A percentile compares a stretch with the other conserved stretches of the same genome.
Evolutionary conservation across 2,329 filamentous ascomycete genomes (phyloP).

Genomic region (Volutella citrinella): DNA sequence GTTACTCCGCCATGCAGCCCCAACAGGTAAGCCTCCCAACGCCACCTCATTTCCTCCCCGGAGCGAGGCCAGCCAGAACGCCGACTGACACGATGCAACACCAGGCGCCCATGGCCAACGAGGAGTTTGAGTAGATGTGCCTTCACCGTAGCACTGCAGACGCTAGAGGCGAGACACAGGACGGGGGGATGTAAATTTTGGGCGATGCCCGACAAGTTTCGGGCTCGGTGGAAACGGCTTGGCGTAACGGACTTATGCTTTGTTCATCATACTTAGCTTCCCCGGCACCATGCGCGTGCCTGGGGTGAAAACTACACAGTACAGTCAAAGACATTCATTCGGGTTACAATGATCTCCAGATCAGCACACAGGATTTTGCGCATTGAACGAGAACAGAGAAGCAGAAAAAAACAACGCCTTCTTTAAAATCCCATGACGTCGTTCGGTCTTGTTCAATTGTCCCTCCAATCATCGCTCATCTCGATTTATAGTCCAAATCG

Average conservation of each 20-base stretch:
- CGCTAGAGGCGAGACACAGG: no score
- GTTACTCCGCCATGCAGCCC: constrained; percentile 74
- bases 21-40: constrained; percentile 65
- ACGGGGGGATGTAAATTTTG: constrained; percentile 14
- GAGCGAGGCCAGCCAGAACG: no score
- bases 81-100: no score
- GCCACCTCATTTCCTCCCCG: neutral
- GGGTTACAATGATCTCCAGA: no score
- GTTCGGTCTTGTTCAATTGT: no score
- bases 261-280: constrained; percentile 10
- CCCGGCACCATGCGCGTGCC: constrained; percentile 8
- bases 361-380: no score
- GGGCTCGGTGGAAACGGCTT: constrained; percentile 16
- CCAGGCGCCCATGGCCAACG: constrained; percentile 42
- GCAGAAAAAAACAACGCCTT: no score
- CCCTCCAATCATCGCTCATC: no score
- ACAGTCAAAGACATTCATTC: constrained; percentile 14
- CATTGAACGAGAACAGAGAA: no score
- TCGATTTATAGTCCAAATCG: constrained; percentile 59
- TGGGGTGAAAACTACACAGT: constrained; percentile 10
- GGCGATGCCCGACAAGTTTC: constrained; percentile 5
- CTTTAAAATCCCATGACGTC: no score
- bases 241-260: constrained; percentile 22
- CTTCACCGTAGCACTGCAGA: no score
- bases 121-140: constrained; percentile 41